Percentiles rank a stretch among this genome's conserved stretches.
These are phyloP conservation scores for Calonectria naviculata DNA, from an alignment of 2,329 filamentous ascomycete species.

Conservation along the genomic window DNA sequence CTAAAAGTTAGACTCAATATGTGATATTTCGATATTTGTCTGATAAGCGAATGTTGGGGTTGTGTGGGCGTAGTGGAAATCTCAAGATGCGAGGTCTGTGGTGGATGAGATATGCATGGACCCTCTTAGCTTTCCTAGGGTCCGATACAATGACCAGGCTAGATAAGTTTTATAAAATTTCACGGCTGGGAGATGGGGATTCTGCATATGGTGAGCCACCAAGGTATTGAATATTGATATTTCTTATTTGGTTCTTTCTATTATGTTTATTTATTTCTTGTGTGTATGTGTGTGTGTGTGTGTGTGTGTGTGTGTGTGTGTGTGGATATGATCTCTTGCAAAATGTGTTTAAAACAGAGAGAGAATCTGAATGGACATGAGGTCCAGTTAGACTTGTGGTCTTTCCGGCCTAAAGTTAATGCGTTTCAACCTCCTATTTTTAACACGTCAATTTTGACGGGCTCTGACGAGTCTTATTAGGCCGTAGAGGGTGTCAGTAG, in stretches of 20 bases:
- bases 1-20: too few species aligned
- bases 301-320: too few species aligned
- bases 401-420: too few species aligned
- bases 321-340: too few species aligned
- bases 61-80: background rate
- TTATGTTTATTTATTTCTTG: too few species aligned
- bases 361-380: too few species aligned
- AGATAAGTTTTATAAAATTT: background rate
- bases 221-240: background rate
- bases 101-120: background rate
- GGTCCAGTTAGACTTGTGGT: too few species aligned
- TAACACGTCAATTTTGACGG: background rate
- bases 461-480: background rate
- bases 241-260: too few species aligned
- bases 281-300: too few species aligned
- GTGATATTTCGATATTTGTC: too few species aligned
- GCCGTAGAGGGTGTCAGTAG: background rate
- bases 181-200: background rate
- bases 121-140: background rate
- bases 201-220: background rate
- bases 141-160: background rate
- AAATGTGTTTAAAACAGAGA: too few species aligned
- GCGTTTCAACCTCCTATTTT: background rate
- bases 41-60: too few species aligned
- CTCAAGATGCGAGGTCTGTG: background rate